Percentiles rank a stretch among this genome's conserved stretches.
phyloP scores from a whole-genome alignment of 2,329 filamentous ascomycete species.

The Chrysoporthe puriensis region DNA sequence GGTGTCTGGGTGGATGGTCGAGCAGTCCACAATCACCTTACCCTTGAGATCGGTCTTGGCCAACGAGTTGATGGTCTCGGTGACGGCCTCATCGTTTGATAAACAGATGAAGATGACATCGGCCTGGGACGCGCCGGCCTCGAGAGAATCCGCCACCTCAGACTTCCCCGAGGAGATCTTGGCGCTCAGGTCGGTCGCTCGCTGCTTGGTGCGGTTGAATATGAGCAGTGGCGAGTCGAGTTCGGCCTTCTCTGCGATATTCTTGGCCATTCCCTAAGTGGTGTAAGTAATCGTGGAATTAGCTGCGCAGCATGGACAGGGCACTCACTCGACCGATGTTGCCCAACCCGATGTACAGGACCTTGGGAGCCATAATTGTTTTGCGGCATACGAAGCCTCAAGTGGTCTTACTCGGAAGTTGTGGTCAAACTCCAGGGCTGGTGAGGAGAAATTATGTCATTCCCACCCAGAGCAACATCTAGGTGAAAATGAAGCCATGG shows the following conservation, averaged over 20 bases:
- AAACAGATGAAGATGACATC: conserved; percentile 85
- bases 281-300: conserved; percentile 17
- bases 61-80: conserved; percentile 61
- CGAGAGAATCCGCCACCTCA: conserved; percentile 64
- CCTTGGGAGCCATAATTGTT: conserved; percentile 56
- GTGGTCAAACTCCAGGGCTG: neutral
- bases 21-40: conserved; percentile 86
- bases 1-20: conserved; percentile 83
- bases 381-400: neutral
- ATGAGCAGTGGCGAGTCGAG: conserved; percentile 74
- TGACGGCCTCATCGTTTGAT: conserved; percentile 75
- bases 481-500: neutral
- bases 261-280: conserved; percentile 77
- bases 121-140: conserved; percentile 67
- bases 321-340: conserved; percentile 79
- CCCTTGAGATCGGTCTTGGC: conserved; percentile 61
- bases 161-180: conserved; percentile 65
- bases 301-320: neutral
- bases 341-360: conserved; percentile 82
- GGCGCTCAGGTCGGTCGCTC: conserved; percentile 65
- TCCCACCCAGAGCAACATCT: neutral
- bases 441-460: neutral
- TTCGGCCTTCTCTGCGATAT: conserved; percentile 76
- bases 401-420: neutral
- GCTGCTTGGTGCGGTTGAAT: conserved; percentile 76